Conservation (phyloP, 176 grass and related monocot genomes). For the Chrysopogon serrulatus region DNA sequence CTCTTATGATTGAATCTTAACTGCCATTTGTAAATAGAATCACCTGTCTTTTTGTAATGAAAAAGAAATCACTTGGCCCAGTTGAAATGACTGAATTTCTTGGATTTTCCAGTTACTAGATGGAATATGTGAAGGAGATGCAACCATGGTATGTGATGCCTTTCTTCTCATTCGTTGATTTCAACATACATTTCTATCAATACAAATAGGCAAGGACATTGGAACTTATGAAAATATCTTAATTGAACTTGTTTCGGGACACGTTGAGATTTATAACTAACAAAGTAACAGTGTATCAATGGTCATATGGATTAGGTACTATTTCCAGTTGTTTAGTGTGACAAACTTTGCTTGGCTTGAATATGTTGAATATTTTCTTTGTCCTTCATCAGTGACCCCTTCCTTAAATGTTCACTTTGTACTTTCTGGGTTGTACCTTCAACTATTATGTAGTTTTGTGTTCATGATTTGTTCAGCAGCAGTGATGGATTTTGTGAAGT, state of each 20-base stretch:
- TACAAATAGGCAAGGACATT: background rate
- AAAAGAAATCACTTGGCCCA: background rate
- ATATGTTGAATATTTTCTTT: background rate
- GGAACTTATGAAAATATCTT: background rate
- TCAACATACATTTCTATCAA: background rate
- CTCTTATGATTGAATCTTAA: conserved; percentile 12
- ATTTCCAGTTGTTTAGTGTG: background rate
- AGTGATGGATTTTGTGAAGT: background rate
- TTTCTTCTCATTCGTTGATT: conserved; percentile 18
- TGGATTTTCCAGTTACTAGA: conserved; percentile 59
- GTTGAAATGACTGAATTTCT: conserved; percentile 31
- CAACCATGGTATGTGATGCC: conserved; percentile 46
- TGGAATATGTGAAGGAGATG: conserved; percentile 72
- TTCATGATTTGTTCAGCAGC: background rate
- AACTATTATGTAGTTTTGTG: background rate
- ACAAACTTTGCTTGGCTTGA: background rate
- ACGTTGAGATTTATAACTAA: background rate
- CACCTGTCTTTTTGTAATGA: background rate
- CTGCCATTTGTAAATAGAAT: conserved; percentile 9
- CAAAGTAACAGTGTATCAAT: background rate
- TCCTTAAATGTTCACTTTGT: background rate
- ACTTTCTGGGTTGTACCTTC: background rate
- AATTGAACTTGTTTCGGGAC: background rate
- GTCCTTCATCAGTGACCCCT: background rate
- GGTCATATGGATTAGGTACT: background rate